Conservation (phyloP, 257 asterid genomes). For the Catharanthus roseus region DNA sequence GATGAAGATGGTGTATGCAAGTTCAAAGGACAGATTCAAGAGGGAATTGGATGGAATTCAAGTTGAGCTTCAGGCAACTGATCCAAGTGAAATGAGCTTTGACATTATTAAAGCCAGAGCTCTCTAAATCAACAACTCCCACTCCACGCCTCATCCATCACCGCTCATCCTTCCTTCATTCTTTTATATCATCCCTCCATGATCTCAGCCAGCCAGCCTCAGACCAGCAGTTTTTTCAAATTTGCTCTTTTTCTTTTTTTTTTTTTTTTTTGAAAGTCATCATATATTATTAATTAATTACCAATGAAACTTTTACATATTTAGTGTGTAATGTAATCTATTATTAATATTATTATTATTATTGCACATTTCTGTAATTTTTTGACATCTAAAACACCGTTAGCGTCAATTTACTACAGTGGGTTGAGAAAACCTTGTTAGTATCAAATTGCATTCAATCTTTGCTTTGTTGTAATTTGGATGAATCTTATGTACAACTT, state of each 20-base stretch:
- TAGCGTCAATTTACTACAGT: not conserved
- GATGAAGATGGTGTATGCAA: constrained; percentile 32
- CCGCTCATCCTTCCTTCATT: too few relatives aligned
- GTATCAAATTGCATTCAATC: too few relatives aligned
- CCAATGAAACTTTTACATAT: not conserved
- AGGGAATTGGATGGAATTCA: constrained; percentile 28
- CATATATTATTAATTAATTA: not conserved
- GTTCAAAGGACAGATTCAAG: constrained; percentile 30
- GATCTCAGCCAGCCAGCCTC: too few relatives aligned
- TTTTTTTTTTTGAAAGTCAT: not conserved
- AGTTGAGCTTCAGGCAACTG: constrained; percentile 28
- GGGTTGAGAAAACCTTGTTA: not conserved
- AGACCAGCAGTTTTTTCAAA: too few relatives aligned
- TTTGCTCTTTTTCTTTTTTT: not conserved
- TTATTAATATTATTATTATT: too few relatives aligned
- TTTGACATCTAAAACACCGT: not conserved
- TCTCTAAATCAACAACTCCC: not conserved
- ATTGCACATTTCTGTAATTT: not conserved
- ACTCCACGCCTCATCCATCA: too few relatives aligned
- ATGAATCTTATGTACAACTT: too few relatives aligned
- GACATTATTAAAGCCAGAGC: constrained; percentile 25
- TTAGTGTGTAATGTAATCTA: constrained; percentile 5
- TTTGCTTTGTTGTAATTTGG: too few relatives aligned
- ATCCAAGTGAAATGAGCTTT: constrained; percentile 30
- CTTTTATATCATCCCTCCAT: too few relatives aligned